These are phyloP conservation scores for Aegilops bicornis DNA, from an alignment of 176 grass and related monocot species.

Conservation along the genomic window DNA sequence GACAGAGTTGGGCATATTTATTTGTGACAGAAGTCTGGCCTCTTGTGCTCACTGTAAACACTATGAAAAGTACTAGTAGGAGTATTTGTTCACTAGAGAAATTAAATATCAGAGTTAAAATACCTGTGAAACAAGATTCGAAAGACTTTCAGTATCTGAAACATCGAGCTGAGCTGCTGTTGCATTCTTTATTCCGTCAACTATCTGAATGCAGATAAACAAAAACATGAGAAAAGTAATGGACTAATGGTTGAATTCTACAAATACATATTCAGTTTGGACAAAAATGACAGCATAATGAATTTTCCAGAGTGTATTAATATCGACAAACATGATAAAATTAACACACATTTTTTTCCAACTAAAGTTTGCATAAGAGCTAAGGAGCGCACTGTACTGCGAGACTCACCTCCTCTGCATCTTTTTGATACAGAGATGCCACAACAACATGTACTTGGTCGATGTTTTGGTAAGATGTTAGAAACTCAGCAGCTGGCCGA, in stretches of 20 bases:
- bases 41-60: conserved; percentile 17
- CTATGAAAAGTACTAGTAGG: not conserved
- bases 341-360: not conserved
- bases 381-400: not conserved
- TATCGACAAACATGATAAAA: not conserved
- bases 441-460: conserved; percentile 71
- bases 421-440: conserved; percentile 79
- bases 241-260: not conserved
- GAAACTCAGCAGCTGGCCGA: conserved; percentile 80
- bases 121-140: conserved; percentile 75
- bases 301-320: not conserved
- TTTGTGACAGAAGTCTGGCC: not conserved
- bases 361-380: conserved; percentile 7
- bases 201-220: conserved; percentile 58
- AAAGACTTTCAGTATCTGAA: conserved; percentile 63
- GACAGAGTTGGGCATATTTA: not conserved
- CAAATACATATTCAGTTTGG: not conserved
- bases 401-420: conserved; percentile 79
- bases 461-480: conserved; percentile 47
- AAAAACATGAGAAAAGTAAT: conserved; percentile 16
- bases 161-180: conserved; percentile 81
- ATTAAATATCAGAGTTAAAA: conserved; percentile 14
- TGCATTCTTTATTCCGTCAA: conserved; percentile 81
- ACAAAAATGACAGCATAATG: conserved; percentile 4
- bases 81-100: not conserved